Evolutionary conservation across 2,329 filamentous ascomycete species (phyloP), one percentile per base, ranked within the genome.

Genomic region (Cladosporium sp.): DNA sequence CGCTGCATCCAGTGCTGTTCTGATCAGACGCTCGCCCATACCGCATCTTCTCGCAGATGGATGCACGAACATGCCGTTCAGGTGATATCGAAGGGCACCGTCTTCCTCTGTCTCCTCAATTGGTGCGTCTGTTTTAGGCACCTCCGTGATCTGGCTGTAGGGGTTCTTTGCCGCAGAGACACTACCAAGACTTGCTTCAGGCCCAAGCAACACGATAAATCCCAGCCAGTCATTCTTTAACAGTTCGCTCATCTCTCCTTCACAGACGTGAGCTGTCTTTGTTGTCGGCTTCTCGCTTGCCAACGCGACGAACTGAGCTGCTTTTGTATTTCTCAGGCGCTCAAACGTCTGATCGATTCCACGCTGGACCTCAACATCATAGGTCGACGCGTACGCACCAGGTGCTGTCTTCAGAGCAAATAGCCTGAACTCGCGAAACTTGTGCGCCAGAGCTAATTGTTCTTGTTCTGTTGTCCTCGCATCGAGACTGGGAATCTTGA

Each of bases 11-110:
- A 72, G 25, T 11, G 70, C 70, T 30, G 65, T 62, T 15, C 64
- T 59, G 12, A 73, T 60, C 25, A 74, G 60, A 12, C 51, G 60
- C 36, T 55, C 65, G 6, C 70, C 72, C 9, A 73, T 28, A 11
- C 71, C 71, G n/a, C 17, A 30, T 3, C 66, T 55, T 38, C 70
- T 60, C 9, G 64, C 65, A n/a, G 51, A 51, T 8, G 67, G 63
- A 6, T 65, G 51, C 7, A 73, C 69, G 56, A 70, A 73, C 34
- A 69, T 64, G 34, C 64, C 70, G 52, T 65, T 69, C 3, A 72
- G 62, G 39, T 69, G 64, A 61, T 66, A 67, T 52, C 63, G 61
- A 17, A 58, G 39, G 5, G 28, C 42, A 50, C 38, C 38, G 22
- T 12, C 25, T 7, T 45, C 34, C 38, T 14, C 14, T 5, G 7